Percentiles rank a stretch among this genome's conserved stretches.
Conservation (phyloP, 306 rosid species). For the Myrica gale region DNA sequence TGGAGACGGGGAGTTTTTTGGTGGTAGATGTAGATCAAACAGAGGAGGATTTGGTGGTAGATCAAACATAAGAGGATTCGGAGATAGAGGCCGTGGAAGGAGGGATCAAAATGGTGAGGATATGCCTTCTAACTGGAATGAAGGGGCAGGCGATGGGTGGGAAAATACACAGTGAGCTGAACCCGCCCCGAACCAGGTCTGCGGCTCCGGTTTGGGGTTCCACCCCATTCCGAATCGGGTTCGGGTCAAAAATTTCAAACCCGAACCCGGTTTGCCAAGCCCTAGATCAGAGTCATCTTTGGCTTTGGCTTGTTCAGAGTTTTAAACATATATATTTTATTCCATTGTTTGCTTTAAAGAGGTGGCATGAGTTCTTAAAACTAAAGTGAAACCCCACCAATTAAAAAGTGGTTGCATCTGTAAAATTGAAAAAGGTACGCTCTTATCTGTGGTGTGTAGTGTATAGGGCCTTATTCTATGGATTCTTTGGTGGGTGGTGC, state of each 20-base stretch:
- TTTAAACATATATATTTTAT: constrained; percentile 22
- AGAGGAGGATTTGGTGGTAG: constrained; percentile 4
- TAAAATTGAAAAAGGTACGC: constrained; percentile 43
- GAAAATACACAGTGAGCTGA: constrained; percentile 6
- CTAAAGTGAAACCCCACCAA: constrained; percentile 59
- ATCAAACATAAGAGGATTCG: constrained; percentile 44
- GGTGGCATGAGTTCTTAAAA: constrained; percentile 49
- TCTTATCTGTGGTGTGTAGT: constrained; percentile 32
- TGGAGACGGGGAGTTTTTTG: neutral
- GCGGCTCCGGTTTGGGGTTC: no score
- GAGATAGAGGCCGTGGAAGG: constrained; percentile 77
- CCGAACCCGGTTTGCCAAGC: no score
- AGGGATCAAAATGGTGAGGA: constrained; percentile 51
- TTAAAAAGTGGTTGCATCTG: constrained; percentile 55
- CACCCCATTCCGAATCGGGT: no score
- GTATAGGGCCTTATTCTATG: constrained; percentile 37
- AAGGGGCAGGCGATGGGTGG: constrained; percentile 46
- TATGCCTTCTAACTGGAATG: constrained; percentile 49
- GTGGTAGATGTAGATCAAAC: constrained; percentile 47
- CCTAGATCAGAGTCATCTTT: constrained; percentile 14
- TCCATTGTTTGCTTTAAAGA: constrained; percentile 32
- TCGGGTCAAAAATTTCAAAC: no score
- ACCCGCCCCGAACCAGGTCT: no score
- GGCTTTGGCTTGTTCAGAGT: constrained; percentile 44
- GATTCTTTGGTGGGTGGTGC: constrained; percentile 47